Evolutionary conservation across 2,329 filamentous ascomycete species (phyloP), one percentile per base, ranked within the genome.

Genomic region (Berkeleyomyces rouxiae): DNA sequence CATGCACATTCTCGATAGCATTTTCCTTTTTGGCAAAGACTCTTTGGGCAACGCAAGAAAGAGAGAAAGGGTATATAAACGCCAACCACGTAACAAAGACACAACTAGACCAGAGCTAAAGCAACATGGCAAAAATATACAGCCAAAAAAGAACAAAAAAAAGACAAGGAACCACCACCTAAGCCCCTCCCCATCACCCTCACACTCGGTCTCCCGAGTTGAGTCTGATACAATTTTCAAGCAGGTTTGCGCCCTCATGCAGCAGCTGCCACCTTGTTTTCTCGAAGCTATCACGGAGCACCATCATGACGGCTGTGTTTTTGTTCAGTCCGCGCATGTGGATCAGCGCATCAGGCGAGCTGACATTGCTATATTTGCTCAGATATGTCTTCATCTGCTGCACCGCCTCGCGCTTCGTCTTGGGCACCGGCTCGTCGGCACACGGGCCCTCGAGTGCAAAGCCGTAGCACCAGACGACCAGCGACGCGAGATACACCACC

Each of bases 381-480:
- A 99, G 79, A 70, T 89, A 97, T 13, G 79, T 78, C 61, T 86
- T 82, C 90, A 96, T 95, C 68, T 92, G 85, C 47, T 76, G 78
- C 53, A 87, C 80, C 71, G 87, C 85, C 66, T 88, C 85, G 11
- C 83, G 80, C 58, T 79, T 78, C 0, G 78, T 85, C 44, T 71
- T 73, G 63, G 87, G 82, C 23, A 75, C 74, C 67, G 74, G 78
- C 59, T 74, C 69, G 3, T 73, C 74, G 5, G 79, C 75, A 63
- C 88, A 82, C 0, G 90, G 82, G 0, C 93, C 93, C 68, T 97
- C 93, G 23, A 95, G 77, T 0, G 92, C 90, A 70, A 85, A 96
- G 2, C 91, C 92, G 69, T 97, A 99, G 65, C 85, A 90, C 93
- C 93, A 99, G 0, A 97, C 88, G 31, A 96, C 89, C 11, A 99